Conservation (phyloP, 2,329 filamentous ascomycete genomes). For the Neopestalotiopsis rosae region DNA sequence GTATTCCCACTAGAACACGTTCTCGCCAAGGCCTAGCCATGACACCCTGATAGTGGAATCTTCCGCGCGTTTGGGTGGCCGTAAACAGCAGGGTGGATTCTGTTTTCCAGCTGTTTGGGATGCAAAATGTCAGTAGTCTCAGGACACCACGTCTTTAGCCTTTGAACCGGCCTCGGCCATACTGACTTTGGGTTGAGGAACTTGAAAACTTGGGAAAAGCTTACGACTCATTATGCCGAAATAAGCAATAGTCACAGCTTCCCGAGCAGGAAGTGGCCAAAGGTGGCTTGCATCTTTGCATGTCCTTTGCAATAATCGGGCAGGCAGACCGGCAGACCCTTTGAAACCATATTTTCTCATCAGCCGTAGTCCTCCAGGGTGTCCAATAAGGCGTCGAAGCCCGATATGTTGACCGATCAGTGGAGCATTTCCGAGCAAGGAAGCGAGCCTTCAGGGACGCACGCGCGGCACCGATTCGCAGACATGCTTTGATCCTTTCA, state of each 20-base stretch:
- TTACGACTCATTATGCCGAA: conserved; percentile 3
- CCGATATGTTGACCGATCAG: conserved; percentile 13
- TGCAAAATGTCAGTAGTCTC: background rate
- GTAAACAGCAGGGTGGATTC: background rate
- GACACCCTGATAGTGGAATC: background rate
- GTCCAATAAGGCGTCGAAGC: conserved; percentile 1
- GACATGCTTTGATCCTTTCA: conserved; percentile 5
- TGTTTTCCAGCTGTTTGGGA: background rate
- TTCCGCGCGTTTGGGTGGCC: background rate
- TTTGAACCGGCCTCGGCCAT: background rate
- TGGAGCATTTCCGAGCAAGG: background rate
- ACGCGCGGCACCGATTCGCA: conserved; percentile 12
- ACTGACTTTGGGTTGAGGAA: background rate
- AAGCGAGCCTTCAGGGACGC: conserved; percentile 1
- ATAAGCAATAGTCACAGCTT: conserved; percentile 2
- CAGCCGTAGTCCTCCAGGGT: background rate
- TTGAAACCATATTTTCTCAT: background rate
- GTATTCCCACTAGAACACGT: background rate
- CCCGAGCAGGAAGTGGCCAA: background rate
- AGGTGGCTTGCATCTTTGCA: background rate
- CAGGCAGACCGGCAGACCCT: background rate
- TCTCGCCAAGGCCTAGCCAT: conserved; percentile 1
- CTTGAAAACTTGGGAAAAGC: background rate
- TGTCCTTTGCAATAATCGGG: background rate
- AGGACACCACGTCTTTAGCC: background rate